A percentile compares a stretch with the other conserved stretches of the same genome.
These are phyloP conservation scores for Tylopilus sp. DNA, from an alignment of 768 basidiomycete genomes.

Conservation along the genomic window DNA sequence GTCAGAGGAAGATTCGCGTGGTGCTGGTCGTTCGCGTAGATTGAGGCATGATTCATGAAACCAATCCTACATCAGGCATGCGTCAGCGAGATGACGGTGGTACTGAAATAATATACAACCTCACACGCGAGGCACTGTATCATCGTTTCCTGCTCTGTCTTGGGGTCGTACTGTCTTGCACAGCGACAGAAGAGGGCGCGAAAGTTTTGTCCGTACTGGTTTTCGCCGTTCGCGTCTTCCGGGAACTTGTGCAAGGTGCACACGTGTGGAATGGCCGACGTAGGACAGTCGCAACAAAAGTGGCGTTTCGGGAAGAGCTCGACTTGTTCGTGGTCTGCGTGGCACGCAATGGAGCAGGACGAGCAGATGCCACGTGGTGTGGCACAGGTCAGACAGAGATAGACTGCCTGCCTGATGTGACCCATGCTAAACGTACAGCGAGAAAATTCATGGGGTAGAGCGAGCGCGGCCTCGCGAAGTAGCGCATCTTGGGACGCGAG, in stretches of 20 bases:
- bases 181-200: conserved; percentile 71
- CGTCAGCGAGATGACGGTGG: conserved; percentile 1
- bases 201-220: conserved; percentile 76
- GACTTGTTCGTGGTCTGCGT: conserved; percentile 81
- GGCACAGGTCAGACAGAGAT: conserved; percentile 75
- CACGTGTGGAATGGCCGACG: conserved; percentile 50
- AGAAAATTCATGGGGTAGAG: conserved; percentile 59
- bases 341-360: conserved; percentile 84
- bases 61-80: conserved; percentile 60
- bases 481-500: conserved; percentile 28
- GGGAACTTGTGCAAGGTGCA: conserved; percentile 58
- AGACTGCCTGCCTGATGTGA: conserved; percentile 70
- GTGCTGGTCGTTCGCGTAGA: conserved; percentile 61
- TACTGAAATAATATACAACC: conserved; percentile 35
- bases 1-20: conserved; percentile 39
- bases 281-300: conserved; percentile 86
- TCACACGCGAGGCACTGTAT: conserved; percentile 85
- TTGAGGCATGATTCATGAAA: conserved; percentile 89
- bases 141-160: conserved; percentile 79
- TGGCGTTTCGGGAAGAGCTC: conserved; percentile 84
- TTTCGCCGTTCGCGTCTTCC: conserved; percentile 56
- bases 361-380: conserved; percentile 70
- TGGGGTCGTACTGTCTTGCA: conserved; percentile 64
- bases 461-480: conserved; percentile 39
- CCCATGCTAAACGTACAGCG: conserved; percentile 63